phyloP scores from a whole-genome alignment of 257 asterid genomes.

The Scutellaria minor region DNA sequence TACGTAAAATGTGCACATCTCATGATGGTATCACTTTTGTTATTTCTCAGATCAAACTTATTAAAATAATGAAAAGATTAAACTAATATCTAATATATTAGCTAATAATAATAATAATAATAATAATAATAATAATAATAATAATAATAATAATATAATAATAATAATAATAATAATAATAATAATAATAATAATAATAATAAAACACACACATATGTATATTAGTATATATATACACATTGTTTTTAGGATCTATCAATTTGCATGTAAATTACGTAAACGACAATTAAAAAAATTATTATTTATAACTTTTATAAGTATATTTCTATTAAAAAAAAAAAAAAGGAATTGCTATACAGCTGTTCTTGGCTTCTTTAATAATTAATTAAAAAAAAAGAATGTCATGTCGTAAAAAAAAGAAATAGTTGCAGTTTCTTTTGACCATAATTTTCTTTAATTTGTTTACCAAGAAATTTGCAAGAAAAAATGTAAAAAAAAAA shows the following conservation, averaged over 20 bases:
- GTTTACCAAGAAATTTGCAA: neutral
- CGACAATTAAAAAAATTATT: no score
- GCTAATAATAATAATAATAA: no score
- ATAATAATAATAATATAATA: no score
- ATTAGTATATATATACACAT: no score
- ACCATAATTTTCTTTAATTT: neutral
- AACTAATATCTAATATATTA: neutral
- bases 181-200: no score
- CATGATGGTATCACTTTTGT: neutral
- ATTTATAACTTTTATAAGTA: neutral
- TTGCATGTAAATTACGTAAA: no score
- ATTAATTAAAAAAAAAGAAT: neutral
- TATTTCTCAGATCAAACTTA: neutral
- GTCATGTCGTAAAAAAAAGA: neutral
- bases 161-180: no score
- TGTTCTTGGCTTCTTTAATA: neutral
- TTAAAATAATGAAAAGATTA: neutral
- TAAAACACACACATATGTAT: no score
- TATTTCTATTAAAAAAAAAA: neutral
- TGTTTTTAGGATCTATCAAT: no score
- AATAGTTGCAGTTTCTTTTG: neutral
- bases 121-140: no score
- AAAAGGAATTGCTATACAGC: conserved; percentile 1
- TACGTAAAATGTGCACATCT: no score
- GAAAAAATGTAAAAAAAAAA: neutral